Conservation (phyloP, 1,284 basidiomycete genomes). For the Moesziomyces globuligerus region DNA sequence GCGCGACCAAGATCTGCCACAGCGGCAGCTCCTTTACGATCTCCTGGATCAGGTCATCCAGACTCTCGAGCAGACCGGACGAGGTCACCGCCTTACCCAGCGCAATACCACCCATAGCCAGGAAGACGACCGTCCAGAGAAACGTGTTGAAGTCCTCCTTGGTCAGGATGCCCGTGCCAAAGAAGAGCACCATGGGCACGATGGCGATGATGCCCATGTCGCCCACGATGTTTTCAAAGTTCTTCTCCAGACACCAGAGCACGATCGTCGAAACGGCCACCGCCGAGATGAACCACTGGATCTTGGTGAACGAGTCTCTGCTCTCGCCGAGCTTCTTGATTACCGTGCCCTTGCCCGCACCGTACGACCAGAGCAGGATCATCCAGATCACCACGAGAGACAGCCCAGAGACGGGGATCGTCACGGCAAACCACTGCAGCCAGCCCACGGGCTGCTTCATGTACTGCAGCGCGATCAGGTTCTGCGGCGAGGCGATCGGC, state of each 20-base stretch:
- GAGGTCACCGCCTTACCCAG: constrained; percentile 92
- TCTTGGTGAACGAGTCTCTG: constrained; percentile 74
- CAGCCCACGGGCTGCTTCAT: constrained; percentile 91
- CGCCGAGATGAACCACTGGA: constrained; percentile 89
- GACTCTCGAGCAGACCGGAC: constrained; percentile 79
- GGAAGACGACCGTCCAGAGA: constrained; percentile 66
- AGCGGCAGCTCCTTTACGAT: constrained; percentile 78
- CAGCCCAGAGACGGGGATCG: constrained; percentile 86
- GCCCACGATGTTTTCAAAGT: constrained; percentile 81
- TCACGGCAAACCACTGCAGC: constrained; percentile 93
- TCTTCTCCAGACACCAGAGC: constrained; percentile 90
- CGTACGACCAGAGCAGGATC: constrained; percentile 85
- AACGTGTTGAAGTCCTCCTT: constrained; percentile 74
- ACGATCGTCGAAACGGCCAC: constrained; percentile 87
- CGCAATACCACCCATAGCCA: constrained; percentile 93
- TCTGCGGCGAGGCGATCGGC: constrained; percentile 92
- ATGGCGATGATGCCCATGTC: constrained; percentile 98
- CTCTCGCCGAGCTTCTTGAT: constrained; percentile 61
- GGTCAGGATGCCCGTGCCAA: constrained; percentile 90
- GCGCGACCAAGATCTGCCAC: constrained; percentile 84
- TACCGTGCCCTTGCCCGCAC: constrained; percentile 75
- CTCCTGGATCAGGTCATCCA: constrained; percentile 72
- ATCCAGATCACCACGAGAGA: constrained; percentile 91
- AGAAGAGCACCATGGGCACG: constrained; percentile 90
- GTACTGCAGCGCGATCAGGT: constrained; percentile 86